Conservation (phyloP, 345 rosid genomes). For the Murraya koenigii region DNA sequence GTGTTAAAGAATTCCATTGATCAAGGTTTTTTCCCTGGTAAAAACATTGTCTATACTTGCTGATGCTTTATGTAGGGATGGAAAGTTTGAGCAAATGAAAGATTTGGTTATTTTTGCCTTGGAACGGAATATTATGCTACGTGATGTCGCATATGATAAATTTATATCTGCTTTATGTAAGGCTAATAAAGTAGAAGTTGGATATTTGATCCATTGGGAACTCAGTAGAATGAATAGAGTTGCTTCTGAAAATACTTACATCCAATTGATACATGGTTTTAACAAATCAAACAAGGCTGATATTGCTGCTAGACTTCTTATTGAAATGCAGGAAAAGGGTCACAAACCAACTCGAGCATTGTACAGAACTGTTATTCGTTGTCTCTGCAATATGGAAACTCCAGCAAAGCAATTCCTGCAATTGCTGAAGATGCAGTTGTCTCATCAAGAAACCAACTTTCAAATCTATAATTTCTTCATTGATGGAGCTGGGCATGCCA, state of each 20-base stretch:
- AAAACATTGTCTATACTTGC: constrained; percentile 51
- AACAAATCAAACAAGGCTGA: constrained; percentile 46
- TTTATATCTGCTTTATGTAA: constrained; percentile 61
- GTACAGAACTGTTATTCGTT: constrained; percentile 51
- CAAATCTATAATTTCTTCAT: constrained; percentile 53
- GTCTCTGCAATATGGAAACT: constrained; percentile 48
- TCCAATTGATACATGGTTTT: constrained; percentile 53
- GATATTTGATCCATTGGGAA: constrained; percentile 45
- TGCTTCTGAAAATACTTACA: constrained; percentile 28
- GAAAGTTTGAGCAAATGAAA: constrained; percentile 60
- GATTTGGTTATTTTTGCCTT: constrained; percentile 48
- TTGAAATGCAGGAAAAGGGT: constrained; percentile 77
- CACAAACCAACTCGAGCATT: constrained; percentile 31
- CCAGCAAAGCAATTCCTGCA: constrained; percentile 38
- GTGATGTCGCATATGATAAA: constrained; percentile 32
- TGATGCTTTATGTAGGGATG: constrained; percentile 58
- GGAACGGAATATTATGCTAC: constrained; percentile 42
- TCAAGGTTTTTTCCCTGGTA: constrained; percentile 61
- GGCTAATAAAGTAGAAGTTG: constrained; percentile 58
- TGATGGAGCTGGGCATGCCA: constrained; percentile 72
- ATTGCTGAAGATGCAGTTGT: constrained; percentile 54
- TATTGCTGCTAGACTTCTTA: constrained; percentile 60
- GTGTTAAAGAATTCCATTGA: constrained; percentile 48
- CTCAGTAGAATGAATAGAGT: constrained; percentile 35
- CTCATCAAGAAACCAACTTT: constrained; percentile 28